A percentile compares a stretch with the other conserved stretches of the same genome.
Evolutionary conservation across 768 basidiomycete species (phyloP).

Genomic region (Hydnum rufescens): DNA sequence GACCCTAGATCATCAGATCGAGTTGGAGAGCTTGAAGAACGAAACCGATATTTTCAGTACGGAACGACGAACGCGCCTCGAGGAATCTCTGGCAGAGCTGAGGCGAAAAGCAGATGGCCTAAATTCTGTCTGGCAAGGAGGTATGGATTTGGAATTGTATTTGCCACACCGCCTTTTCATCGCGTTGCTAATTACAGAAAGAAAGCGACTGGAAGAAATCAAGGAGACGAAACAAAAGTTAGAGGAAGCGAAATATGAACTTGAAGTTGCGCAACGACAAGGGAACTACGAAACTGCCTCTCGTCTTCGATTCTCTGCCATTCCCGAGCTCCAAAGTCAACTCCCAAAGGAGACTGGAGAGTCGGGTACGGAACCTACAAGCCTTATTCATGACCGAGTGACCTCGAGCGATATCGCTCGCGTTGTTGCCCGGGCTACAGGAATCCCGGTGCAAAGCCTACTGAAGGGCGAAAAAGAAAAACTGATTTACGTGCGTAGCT

Average conservation of each 20-base stretch:
- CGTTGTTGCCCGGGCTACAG: constrained; percentile 74
- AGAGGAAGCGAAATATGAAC: constrained; percentile 65
- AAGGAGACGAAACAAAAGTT: constrained; percentile 56
- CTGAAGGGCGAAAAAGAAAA: constrained; percentile 81
- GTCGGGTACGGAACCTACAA: constrained; percentile 25
- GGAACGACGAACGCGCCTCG: constrained; percentile 48
- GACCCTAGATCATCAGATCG: constrained; percentile 28
- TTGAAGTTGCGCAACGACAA: constrained; percentile 76
- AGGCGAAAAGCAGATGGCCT: constrained; percentile 41
- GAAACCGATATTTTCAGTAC: constrained; percentile 71
- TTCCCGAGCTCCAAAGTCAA: constrained; percentile 58
- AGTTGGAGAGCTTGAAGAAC: constrained; percentile 74
- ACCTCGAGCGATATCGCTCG: constrained; percentile 77
- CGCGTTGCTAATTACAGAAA: too few species aligned
- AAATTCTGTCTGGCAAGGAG: constrained; percentile 52
- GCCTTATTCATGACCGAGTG: constrained; percentile 67
- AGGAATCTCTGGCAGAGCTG: constrained; percentile 38
- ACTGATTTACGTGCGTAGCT: constrained; percentile 51
- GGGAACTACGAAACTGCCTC: constrained; percentile 76
- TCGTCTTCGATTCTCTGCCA: constrained; percentile 63
- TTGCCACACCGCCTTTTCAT: not conserved
- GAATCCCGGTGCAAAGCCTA: constrained; percentile 76
- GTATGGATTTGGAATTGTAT: constrained; percentile 20
- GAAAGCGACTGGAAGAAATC: constrained; percentile 42
- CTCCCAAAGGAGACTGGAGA: constrained; percentile 38